Conservation (phyloP, 1,139 yeast genomes). For the Lodderomyces jiufengensis region DNA sequence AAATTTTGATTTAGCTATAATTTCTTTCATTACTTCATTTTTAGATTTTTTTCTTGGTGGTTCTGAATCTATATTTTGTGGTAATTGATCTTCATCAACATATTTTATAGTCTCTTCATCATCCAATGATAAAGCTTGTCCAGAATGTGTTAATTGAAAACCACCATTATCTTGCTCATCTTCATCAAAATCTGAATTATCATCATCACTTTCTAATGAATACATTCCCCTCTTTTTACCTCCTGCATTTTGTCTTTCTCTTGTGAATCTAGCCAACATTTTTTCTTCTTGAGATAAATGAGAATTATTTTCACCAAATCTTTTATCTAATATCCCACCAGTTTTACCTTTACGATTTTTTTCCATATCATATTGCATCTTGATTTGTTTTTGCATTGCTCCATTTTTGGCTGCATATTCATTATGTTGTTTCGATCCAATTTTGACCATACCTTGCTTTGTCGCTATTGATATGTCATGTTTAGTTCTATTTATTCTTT, state of each 20-base stretch:
- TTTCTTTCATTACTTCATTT: constrained; percentile 94
- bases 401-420: constrained; percentile 55
- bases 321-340: constrained; percentile 78
- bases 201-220: constrained; percentile 69
- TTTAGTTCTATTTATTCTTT: constrained; percentile 67
- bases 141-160: constrained; percentile 70
- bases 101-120: constrained; percentile 37
- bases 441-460: constrained; percentile 52
- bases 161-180: constrained; percentile 36
- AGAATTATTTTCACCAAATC: constrained; percentile 87
- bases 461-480: constrained; percentile 55
- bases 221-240: constrained; percentile 52
- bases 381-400: constrained; percentile 71
- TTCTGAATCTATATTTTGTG: constrained; percentile 17
- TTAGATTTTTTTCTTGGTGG: constrained; percentile 72
- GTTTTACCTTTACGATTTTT: constrained; percentile 59
- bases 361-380: constrained; percentile 62
- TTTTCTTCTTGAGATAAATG: constrained; percentile 79
- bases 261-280: constrained; percentile 91
- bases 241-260: constrained; percentile 66
- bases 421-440: constrained; percentile 50
- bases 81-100: constrained; percentile 32
- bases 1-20: constrained; percentile 90
- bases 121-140: constrained; percentile 57
- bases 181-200: constrained; percentile 42